A percentile compares a stretch with the other conserved stretches of the same genome.
phyloP scores from a whole-genome alignment of 352 stramenopile species.

The Aphanomyces invadans region DNA sequence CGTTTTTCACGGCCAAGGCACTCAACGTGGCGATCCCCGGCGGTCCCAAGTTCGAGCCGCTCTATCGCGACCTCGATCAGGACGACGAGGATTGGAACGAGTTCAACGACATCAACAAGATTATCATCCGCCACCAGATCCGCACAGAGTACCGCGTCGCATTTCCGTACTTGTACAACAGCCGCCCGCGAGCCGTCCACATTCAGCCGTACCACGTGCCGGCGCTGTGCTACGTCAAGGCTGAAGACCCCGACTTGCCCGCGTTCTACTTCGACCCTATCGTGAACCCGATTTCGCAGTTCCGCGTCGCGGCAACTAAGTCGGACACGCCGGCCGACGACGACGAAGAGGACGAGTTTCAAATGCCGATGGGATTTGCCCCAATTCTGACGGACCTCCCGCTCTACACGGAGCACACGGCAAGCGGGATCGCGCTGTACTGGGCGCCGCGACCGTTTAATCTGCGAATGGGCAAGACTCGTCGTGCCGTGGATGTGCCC shows the following conservation, averaged over 20 bases:
- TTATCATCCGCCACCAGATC: slow-evolving; percentile 99
- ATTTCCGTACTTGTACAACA: slow-evolving; percentile 99
- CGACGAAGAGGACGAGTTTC: slow-evolving; percentile 85
- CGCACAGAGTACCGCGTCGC: slow-evolving; percentile 99
- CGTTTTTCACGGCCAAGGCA: slow-evolving; percentile 99
- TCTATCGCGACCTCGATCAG: slow-evolving; percentile 97
- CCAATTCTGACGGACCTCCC: slow-evolving; percentile 91
- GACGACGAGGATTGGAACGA: slow-evolving; percentile 99
- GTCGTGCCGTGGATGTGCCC: slow-evolving; percentile 95
- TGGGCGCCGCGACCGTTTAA: slow-evolving; percentile 98
- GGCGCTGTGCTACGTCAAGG: slow-evolving; percentile 95
- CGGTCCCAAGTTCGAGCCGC: slow-evolving; percentile 98
- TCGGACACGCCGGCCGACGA: slow-evolving; percentile 47
- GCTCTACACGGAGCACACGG: slow-evolving; percentile 93
- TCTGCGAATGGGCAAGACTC: slow-evolving; percentile 90
- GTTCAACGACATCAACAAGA: slow-evolving; percentile 99
- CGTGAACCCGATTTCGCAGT: slow-evolving; percentile 97
- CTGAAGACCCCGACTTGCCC: slow-evolving; percentile 90
- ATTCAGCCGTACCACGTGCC: slow-evolving; percentile 96
- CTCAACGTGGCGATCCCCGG: slow-evolving; percentile 99
- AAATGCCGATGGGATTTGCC: slow-evolving; percentile 79
- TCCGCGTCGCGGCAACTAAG: slow-evolving; percentile 56
- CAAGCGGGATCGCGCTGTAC: slow-evolving; percentile 97
- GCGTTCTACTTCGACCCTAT: slow-evolving; percentile 97
- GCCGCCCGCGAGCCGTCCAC: slow-evolving; percentile 90